Evolutionary conservation across 371 early-diverging fungal genomes (phyloP).

Genomic region (Gilbertella persicaria): DNA sequence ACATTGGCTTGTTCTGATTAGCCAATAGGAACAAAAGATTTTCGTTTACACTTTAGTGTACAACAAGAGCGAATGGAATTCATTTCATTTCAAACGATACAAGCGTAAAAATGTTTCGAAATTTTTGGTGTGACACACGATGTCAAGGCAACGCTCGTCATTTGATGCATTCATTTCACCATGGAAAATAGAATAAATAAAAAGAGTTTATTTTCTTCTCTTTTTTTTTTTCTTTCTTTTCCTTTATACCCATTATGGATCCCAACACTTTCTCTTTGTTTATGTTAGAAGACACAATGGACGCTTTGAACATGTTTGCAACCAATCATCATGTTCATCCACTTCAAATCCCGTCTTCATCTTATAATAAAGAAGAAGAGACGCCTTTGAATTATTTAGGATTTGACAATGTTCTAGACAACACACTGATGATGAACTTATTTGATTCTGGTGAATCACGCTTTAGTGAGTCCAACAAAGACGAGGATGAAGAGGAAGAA

Average conservation of each 20-base stretch:
- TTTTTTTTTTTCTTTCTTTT: constrained; percentile 6
- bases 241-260: background rate
- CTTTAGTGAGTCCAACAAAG: constrained; percentile 17
- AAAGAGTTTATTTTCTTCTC: constrained; percentile 9
- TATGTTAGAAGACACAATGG: background rate
- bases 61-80: constrained; percentile 11
- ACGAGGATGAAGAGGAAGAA: constrained; percentile 22
- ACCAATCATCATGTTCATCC: constrained; percentile 17
- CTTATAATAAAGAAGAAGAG: constrained; percentile 4
- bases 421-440: background rate
- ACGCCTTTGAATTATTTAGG: constrained; percentile 6
- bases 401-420: constrained; percentile 2
- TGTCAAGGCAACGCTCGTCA: constrained; percentile 42
- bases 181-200: constrained; percentile 15
- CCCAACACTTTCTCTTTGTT: background rate
- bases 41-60: background rate
- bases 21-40: too few relatives aligned
- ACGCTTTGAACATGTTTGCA: background rate
- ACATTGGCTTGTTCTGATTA: too few relatives aligned
- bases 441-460: constrained; percentile 20
- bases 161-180: constrained; percentile 39
- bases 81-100: constrained; percentile 3
- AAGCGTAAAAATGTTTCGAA: constrained; percentile 21
- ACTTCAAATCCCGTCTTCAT: constrained; percentile 14
- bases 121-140: constrained; percentile 34